A percentile compares a stretch with the other conserved stretches of the same genome.
Evolutionary conservation across 805 yeast species (phyloP).

Genomic region (Yarrowia phangngaensis): DNA sequence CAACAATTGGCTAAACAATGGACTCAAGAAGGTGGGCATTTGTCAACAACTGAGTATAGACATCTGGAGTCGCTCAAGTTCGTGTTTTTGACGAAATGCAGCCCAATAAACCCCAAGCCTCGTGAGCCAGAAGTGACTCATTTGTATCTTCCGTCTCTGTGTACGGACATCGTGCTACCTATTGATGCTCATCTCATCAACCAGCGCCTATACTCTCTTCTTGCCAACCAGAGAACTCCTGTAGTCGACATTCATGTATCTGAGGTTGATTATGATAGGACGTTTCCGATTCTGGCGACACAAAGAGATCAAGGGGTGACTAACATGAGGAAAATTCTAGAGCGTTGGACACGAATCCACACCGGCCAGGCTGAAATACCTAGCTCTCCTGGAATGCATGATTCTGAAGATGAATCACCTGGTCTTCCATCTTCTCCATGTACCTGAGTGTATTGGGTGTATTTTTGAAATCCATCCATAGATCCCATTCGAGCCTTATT

Average conservation of each 20-base stretch:
- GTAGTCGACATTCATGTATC: slow-evolving; percentile 10
- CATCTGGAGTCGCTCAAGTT: slow-evolving; percentile 7
- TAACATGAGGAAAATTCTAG: not conserved
- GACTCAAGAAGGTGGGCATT: slow-evolving; percentile 2
- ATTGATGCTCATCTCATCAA: slow-evolving; percentile 16
- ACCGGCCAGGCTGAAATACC: not conserved
- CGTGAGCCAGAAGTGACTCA: not conserved
- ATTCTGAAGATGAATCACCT: not conserved
- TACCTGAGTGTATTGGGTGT: not conserved
- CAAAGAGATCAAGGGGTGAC: not conserved
- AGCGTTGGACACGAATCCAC: slow-evolving; percentile 7
- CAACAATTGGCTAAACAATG: slow-evolving; percentile 1
- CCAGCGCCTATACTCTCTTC: slow-evolving; percentile 3
- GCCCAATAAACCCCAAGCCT: slow-evolving; percentile 1
- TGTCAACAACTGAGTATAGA: slow-evolving; percentile 3
- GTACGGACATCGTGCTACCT: not conserved
- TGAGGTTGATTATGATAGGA: slow-evolving; percentile 1
- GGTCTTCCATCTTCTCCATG: not conserved
- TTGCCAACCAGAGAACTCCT: not conserved
- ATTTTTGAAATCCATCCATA: too few species aligned
- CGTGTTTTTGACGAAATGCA: slow-evolving; percentile 4
- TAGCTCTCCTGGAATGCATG: slow-evolving; percentile 5
- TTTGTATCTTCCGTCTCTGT: slow-evolving; percentile 3
- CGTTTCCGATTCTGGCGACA: slow-evolving; percentile 6
- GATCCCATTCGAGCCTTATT: too few species aligned